Percentiles rank a stretch among this genome's conserved stretches.
These are phyloP conservation scores for Camptophora hylomeconis DNA, from an alignment of 2,329 filamentous ascomycete genomes.

Conservation along the genomic window DNA sequence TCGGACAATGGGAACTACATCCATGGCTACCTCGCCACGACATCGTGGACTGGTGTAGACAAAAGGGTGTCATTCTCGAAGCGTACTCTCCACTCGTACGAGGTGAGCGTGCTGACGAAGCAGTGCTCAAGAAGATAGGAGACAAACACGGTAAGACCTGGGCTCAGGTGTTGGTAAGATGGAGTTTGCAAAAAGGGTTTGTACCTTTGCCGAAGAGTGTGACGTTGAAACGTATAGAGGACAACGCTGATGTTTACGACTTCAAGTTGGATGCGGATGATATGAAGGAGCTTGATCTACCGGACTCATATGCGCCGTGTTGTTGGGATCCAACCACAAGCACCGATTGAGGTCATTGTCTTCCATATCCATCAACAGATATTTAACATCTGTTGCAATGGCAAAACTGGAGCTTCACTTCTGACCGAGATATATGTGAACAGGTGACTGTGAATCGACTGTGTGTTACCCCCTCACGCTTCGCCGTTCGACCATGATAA, in stretches of 20 bases:
- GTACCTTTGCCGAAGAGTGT: slow-evolving; percentile 52
- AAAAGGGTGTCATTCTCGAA: slow-evolving; percentile 50
- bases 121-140: slow-evolving; percentile 35
- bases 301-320: slow-evolving; percentile 42
- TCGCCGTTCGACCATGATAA: too few species aligned
- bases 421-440: too few species aligned
- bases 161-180: slow-evolving; percentile 46
- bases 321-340: slow-evolving; percentile 42
- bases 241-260: slow-evolving; percentile 47
- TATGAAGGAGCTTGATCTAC: slow-evolving; percentile 40
- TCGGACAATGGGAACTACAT: slow-evolving; percentile 83
- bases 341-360: slow-evolving; percentile 9
- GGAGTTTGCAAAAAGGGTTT: slow-evolving; percentile 51
- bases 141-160: slow-evolving; percentile 46
- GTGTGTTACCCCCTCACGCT: too few species aligned
- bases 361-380: too few species aligned
- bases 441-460: too few species aligned
- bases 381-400: too few species aligned
- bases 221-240: slow-evolving; percentile 45
- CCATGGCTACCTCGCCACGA: slow-evolving; percentile 74
- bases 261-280: slow-evolving; percentile 47
- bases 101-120: slow-evolving; percentile 37
- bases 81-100: slow-evolving; percentile 36
- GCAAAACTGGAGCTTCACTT: too few species aligned
- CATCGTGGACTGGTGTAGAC: slow-evolving; percentile 62